phyloP scores from a whole-genome alignment of 352 stramenopile species.

The Pythium chondricola region DNA sequence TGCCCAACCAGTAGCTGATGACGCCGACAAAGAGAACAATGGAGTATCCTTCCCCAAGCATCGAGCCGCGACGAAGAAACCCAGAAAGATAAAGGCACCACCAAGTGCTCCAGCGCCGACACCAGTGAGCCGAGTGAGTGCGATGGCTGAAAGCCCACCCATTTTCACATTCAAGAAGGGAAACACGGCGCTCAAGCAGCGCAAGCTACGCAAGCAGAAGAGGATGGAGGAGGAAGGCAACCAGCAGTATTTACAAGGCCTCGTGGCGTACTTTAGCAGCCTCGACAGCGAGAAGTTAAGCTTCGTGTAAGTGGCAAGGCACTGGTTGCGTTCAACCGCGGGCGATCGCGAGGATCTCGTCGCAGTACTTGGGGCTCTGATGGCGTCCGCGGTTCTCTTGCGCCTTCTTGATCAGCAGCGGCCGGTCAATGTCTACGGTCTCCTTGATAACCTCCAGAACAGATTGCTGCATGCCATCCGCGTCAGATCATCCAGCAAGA shows the following conservation, averaged over 20 bases:
- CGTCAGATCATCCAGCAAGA: background rate
- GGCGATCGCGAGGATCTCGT: constrained; percentile 50
- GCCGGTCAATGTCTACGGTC: constrained; percentile 48
- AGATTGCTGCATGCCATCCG: background rate
- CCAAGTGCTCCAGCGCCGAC: too few species aligned
- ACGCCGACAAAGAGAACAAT: constrained; percentile 17
- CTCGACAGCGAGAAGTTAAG: constrained; percentile 52
- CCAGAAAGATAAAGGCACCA: background rate
- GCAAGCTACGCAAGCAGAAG: constrained; percentile 15
- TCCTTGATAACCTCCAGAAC: constrained; percentile 69
- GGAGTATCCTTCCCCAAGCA: background rate
- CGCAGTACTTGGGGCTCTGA: constrained; percentile 65
- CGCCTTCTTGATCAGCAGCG: constrained; percentile 62
- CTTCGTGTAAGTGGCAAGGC: constrained; percentile 32
- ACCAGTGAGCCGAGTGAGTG: too few species aligned
- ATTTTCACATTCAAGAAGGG: constrained; percentile 40
- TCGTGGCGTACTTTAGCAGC: constrained; percentile 55
- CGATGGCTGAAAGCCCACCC: constrained; percentile 55
- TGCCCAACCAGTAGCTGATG: background rate
- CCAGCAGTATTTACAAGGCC: constrained; percentile 44
- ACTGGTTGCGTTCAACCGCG: too few species aligned
- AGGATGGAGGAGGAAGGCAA: constrained; percentile 30
- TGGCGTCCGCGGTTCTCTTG: constrained; percentile 67
- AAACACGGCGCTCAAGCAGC: constrained; percentile 39
- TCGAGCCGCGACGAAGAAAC: background rate